A percentile compares a stretch with the other conserved stretches of the same genome.
Conservation (phyloP, 192 early-diverging fungal species). For the Backusella tarrabulga region DNA sequence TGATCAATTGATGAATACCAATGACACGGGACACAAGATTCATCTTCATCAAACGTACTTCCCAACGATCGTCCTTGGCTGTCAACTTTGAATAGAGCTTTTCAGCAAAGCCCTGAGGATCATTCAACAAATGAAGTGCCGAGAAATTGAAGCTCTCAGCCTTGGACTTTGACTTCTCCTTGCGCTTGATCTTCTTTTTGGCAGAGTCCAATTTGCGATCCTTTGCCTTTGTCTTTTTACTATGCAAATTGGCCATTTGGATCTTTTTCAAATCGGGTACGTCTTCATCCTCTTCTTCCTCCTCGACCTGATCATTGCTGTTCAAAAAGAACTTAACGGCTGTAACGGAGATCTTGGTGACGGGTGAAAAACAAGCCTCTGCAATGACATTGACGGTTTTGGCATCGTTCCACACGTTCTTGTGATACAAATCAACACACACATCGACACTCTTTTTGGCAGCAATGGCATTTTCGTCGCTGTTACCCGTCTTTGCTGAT, state of each 20-base stretch:
- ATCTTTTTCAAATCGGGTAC: slow-evolving; percentile 70
- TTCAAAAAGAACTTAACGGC: slow-evolving; percentile 95
- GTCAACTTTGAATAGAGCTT: slow-evolving; percentile 87
- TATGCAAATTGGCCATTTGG: slow-evolving; percentile 76
- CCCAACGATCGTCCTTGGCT: slow-evolving; percentile 80
- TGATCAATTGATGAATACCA: slow-evolving; percentile 90
- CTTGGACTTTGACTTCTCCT: slow-evolving; percentile 59
- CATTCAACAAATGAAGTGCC: slow-evolving; percentile 91
- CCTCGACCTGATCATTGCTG: slow-evolving; percentile 69
- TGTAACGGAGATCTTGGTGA: slow-evolving; percentile 88
- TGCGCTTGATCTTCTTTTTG: slow-evolving; percentile 68
- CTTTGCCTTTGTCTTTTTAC: slow-evolving; percentile 85
- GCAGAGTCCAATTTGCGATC: slow-evolving; percentile 78
- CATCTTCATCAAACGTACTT: slow-evolving; percentile 87
- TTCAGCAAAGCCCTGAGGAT: slow-evolving; percentile 97
- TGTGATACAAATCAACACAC: slow-evolving; percentile 96
- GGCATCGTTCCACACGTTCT: slow-evolving; percentile 95
- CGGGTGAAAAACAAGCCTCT: slow-evolving; percentile 92
- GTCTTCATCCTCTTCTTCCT: slow-evolving; percentile 67
- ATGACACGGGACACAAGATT: slow-evolving; percentile 95
- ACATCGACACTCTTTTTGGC: slow-evolving; percentile 95
- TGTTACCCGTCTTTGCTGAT: slow-evolving; percentile 61
- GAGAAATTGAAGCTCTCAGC: slow-evolving; percentile 89
- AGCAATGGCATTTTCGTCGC: slow-evolving; percentile 78
- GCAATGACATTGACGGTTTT: slow-evolving; percentile 99